Base-by-base conservation (phyloP, 1,139 yeast species). In the Suhomyces choctaworum region DNA sequence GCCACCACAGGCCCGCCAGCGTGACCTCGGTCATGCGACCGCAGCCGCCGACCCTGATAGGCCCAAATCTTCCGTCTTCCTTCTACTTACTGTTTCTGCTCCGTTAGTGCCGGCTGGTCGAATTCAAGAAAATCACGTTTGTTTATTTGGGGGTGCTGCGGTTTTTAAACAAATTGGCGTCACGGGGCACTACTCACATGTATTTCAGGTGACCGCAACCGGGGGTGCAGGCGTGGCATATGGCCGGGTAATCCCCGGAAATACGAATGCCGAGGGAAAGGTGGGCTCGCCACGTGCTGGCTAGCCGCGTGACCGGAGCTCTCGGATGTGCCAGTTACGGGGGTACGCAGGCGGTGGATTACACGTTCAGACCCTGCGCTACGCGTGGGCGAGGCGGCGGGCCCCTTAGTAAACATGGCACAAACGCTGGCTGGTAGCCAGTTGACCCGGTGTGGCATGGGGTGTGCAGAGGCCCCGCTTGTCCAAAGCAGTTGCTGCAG, bases 161-260 rank as follows among this genome's bases (percentile, higher is more conserved):
- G 40, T 36, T 34, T 30, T 38, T 37, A 34, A 40, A 40, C 34
- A 37, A 39, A 33, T 16, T 16, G 32, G 34, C n/a, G 39, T 58
- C 63, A 58, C 63, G 63, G 47, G 58, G 58, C 45, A 42, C 27
- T 32, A 34, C 54, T 57, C 63, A 57, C 62, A 56, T 54, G 63
- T 17, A 45, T 45, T 51, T 52, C 61, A 56, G 58, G 59, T 54
- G 58, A 45, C 39, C 12, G 27, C 30, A 9, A 10, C 8, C 16
- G 10, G 27, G 8, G 29, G 10, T 21, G 27, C 27, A 20, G 15
- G n/a, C n/a, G n/a, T n/a, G n/a, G n/a, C n/a, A n/a, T n/a, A n/a
- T 17, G 20, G 23, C 24, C 34, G 34, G 34, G 34, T 31, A 31
- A 31, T 27, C 14, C 16, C 16, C 7, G 22, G 9, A 15, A n/a